Evolutionary conservation across 306 rosid genomes (phyloP), one percentile per base, ranked within the genome.

Genomic region (Arachis stenosperma): DNA sequence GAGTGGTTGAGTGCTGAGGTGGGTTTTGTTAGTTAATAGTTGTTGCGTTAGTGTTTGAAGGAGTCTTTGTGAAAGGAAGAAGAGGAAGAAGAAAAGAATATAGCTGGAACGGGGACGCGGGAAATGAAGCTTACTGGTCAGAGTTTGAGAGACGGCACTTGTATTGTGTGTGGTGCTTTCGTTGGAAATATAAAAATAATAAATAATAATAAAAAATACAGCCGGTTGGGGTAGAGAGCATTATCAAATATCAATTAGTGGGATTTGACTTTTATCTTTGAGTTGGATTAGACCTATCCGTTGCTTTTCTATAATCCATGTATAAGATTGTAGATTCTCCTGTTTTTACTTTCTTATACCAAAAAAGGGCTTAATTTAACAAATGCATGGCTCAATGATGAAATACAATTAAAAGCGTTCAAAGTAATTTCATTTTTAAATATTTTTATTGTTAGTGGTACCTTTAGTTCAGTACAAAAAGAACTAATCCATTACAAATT

Each of bases 51-150:
- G 17, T 48, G 61, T 52, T 85, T 81, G 89, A 84, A 89, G 29
- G 61, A 75, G 86, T 82, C 83, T 53, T 83, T 65, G 2, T 7
- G 84, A 90, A 84, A 79, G 65, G 57, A 52, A 74, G 17, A 48
- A 74, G 81, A 42, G 67, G 44, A 2, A 13, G 58, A 72, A 83
- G 69, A 83, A 13, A 4, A 75, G 72, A 33, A 3, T 8, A 4
- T 22, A 58, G 6, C 5, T 3, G 68, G 53, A 53, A 12, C 5
- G 41, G 27, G 46, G 76, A 87, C 90, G 90, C 96, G 92, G 96
- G 96, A 87, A 89, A 89, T 63, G 29, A 50, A 13, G 64, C 43
- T 63, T n/a, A 64, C 72, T 0, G 14, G 78, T 74, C 55, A 64
- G 65, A 53, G 7, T 8, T 27, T 2, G 14, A 22, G 29, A 52